These are phyloP conservation scores for Diplogelasinospora grovesii DNA, from an alignment of 495 filamentous ascomycete genomes.

Conservation along the genomic window DNA sequence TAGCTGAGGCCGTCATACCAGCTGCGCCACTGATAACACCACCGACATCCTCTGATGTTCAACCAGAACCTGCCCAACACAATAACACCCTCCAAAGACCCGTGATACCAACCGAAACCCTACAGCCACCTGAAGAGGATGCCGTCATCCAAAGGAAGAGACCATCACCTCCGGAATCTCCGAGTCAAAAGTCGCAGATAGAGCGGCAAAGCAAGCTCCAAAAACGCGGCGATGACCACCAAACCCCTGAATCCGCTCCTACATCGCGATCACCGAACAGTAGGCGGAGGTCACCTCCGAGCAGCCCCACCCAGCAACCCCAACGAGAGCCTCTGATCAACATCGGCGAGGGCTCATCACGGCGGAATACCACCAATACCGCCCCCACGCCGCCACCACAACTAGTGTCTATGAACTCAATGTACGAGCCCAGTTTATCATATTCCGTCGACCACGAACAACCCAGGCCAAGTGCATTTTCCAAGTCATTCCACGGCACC, in stretches of 20 bases:
- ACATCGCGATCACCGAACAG: too few relatives aligned
- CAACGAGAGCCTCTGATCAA: slow-evolving; percentile 3
- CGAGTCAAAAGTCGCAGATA: background rate
- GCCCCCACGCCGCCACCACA: background rate
- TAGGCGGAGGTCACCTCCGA: too few relatives aligned
- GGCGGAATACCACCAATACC: slow-evolving; percentile 9
- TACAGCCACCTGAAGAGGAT: too few relatives aligned
- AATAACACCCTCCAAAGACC: background rate
- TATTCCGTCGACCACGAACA: background rate
- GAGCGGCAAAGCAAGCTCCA: slow-evolving; percentile 11
- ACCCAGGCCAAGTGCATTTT: too few relatives aligned
- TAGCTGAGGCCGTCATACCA: too few relatives aligned
- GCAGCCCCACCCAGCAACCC: background rate
- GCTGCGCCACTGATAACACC: background rate
- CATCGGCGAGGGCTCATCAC: slow-evolving; percentile 1
- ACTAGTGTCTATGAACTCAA: slow-evolving; percentile 4
- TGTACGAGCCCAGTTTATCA: slow-evolving; percentile 10
- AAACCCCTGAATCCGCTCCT: too few relatives aligned
- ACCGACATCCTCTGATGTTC: slow-evolving; percentile 2
- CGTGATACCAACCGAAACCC: too few relatives aligned
- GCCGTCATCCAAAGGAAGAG: too few relatives aligned
- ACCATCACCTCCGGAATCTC: slow-evolving; percentile 6
- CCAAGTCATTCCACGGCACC: slow-evolving; percentile 18
- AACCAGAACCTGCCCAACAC: background rate
- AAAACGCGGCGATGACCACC: slow-evolving; percentile 3